phyloP scores from a whole-genome alignment of 73 alveolate genomes.

The Paramecium octaurelia region DNA sequence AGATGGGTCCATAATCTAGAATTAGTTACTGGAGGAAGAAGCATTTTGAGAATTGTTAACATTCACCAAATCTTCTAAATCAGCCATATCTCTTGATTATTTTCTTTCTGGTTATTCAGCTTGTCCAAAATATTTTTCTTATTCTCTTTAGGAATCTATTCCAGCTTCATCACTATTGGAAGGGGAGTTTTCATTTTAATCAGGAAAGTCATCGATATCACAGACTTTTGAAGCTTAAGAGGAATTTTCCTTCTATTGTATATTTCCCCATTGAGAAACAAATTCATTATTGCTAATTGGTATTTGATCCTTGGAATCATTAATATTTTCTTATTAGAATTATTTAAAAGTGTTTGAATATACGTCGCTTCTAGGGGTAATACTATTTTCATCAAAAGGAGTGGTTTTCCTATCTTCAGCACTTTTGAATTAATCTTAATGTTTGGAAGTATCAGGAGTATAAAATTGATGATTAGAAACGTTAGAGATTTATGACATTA shows the following conservation, averaged over 20 bases:
- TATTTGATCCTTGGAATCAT: background rate
- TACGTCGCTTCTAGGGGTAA: background rate
- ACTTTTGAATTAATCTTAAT: background rate
- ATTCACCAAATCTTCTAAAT: background rate
- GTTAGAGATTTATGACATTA: background rate
- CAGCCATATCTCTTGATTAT: slow-evolving; percentile 33
- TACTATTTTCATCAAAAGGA: slow-evolving; percentile 28
- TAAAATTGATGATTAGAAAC: background rate
- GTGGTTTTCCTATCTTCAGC: background rate
- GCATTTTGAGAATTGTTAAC: background rate
- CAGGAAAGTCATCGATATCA: background rate
- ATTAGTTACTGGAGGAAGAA: background rate
- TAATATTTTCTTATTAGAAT: background rate
- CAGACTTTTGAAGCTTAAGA: background rate
- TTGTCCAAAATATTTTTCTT: background rate
- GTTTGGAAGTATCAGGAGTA: background rate
- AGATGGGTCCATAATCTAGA: background rate
- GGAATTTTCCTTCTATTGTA: background rate
- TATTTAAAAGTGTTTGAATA: background rate
- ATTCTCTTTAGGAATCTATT: background rate
- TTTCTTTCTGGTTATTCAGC: background rate
- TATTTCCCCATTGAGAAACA: background rate
- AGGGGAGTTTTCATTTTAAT: background rate
- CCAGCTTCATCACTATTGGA: background rate
- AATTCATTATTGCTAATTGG: background rate